Base-by-base conservation (phyloP, 2,329 filamentous ascomycete genomes). In the Aspergillus piperis region DNA sequence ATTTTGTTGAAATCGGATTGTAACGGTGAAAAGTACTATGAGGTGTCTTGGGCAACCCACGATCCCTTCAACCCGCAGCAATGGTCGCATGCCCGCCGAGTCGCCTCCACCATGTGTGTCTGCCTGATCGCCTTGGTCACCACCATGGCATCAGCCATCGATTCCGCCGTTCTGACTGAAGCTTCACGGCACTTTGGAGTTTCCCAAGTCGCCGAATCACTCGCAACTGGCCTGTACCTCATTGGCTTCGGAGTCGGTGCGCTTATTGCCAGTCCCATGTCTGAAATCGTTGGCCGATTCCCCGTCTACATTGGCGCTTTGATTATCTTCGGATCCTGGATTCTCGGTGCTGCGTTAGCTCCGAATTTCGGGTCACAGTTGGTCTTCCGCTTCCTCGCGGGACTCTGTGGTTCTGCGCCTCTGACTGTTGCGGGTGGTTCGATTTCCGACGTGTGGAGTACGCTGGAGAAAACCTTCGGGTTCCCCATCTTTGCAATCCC, bases 141-240 rank as follows among this genome's bases (percentile, higher is more conserved):
- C 0, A 79, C 79, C 3, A 74, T 80, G 2, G 83, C 83, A 0
- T 82, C 80, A 2, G 78, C 82, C 0, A 84, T 86, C 48, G 83
- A 86, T 59, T 80, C 81, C 1, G 76, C 77, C 0, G 80, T 81
- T 0, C 63, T 83, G 0, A 72, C 72, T 0, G 76, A 82, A 60
- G 82, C 81, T 0, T 75, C 78, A 1, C 62, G 65, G 23, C 77
- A 80, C 1, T 81, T 85, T 50, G 74, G 77, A 0, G 83, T 84
- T 0, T 78, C 77, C n/a, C 73, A 83, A 44, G 80, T 84, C 3
- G 78, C 79, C 77, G 2, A 83, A 79, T 80, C 77, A 7, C 65
- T 84, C 30, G 80, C 81, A 0, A 84, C 75, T 25, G 76, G 74
- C 54, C 54, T 66, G 30, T 69, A 65, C 21, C 62, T 83, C 1